These are phyloP conservation scores for Basidiobolus heterosporus DNA, from an alignment of 371 early-diverging fungal species.

Conservation along the genomic window DNA sequence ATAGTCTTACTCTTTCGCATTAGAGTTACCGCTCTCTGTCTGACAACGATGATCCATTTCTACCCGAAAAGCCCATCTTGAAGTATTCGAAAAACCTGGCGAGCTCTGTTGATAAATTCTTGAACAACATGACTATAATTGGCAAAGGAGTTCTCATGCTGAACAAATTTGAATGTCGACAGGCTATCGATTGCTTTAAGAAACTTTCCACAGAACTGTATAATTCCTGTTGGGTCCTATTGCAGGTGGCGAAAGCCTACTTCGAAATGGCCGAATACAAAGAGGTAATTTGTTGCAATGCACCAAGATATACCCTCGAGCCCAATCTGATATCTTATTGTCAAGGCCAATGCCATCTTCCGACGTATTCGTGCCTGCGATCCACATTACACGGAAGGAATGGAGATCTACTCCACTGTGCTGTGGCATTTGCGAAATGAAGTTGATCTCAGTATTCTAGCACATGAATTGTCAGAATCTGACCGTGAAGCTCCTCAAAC, in stretches of 20 bases:
- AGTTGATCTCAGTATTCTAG: slow-evolving; percentile 41
- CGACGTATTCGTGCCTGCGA: slow-evolving; percentile 27
- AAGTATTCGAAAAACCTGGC: no score
- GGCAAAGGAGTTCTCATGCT: no score
- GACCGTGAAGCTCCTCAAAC: slow-evolving; percentile 47
- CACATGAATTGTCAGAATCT: slow-evolving; percentile 37
- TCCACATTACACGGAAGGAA: slow-evolving; percentile 37
- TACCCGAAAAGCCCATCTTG: no score
- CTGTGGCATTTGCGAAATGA: slow-evolving; percentile 59
- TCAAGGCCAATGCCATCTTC: slow-evolving; percentile 24
- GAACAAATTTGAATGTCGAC: slow-evolving; percentile 6
- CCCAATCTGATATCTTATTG: not conserved
- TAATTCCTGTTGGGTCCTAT: slow-evolving; percentile 32
- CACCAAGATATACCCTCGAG: not conserved
- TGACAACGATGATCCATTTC: no score
- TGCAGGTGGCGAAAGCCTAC: slow-evolving; percentile 31
- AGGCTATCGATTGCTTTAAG: slow-evolving; percentile 22
- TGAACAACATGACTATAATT: no score
- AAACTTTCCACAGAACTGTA: slow-evolving; percentile 21
- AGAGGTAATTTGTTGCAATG: slow-evolving; percentile 19
- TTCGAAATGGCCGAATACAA: slow-evolving; percentile 36
- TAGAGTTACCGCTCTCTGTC: no score
- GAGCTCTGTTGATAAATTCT: no score
- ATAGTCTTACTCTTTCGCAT: no score
- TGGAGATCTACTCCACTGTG: slow-evolving; percentile 58